Evolutionary conservation across 2,329 filamentous ascomycete species (phyloP).

Genomic region (Setomelanomma holmii): DNA sequence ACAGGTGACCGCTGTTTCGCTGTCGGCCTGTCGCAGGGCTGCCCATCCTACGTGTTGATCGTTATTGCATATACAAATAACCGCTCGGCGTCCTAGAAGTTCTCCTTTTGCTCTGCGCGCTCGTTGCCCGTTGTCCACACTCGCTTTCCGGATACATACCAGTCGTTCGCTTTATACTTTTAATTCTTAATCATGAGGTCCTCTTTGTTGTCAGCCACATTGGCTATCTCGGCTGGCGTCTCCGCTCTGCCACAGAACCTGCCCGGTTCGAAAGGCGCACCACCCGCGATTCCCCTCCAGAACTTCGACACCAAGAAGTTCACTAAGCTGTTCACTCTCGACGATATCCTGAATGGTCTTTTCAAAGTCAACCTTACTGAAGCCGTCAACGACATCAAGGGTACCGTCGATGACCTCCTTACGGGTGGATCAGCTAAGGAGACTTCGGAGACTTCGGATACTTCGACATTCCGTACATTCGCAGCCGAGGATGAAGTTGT

Average conservation of each 20-base stretch:
- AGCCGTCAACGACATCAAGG: background rate
- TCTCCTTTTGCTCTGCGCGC: background rate
- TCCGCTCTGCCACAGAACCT: conserved; percentile 18
- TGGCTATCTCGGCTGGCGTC: conserved; percentile 19
- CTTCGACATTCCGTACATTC: background rate
- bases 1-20: conserved; percentile 15
- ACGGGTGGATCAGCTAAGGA: too few relatives aligned
- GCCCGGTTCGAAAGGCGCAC: conserved; percentile 3
- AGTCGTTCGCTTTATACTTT: conserved; percentile 4
- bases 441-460: conserved; percentile 1
- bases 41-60: background rate
- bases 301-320: conserved; percentile 14
- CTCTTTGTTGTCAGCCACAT: conserved; percentile 19
- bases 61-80: conserved; percentile 18
- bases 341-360: conserved; percentile 7
- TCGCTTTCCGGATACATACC: conserved; percentile 11
- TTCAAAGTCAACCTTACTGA: conserved; percentile 1
- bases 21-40: conserved; percentile 2
- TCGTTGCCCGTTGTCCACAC: conserved; percentile 8
- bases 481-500: conserved; percentile 1
- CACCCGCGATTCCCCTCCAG: conserved; percentile 14
- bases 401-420: too few relatives aligned
- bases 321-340: conserved; percentile 11
- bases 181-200: conserved; percentile 25
- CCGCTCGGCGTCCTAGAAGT: conserved; percentile 1